Evolutionary conservation across 2,329 filamentous ascomycete species (phyloP), one percentile per base, ranked within the genome.

Genomic region (Aspergillus vadensis): DNA sequence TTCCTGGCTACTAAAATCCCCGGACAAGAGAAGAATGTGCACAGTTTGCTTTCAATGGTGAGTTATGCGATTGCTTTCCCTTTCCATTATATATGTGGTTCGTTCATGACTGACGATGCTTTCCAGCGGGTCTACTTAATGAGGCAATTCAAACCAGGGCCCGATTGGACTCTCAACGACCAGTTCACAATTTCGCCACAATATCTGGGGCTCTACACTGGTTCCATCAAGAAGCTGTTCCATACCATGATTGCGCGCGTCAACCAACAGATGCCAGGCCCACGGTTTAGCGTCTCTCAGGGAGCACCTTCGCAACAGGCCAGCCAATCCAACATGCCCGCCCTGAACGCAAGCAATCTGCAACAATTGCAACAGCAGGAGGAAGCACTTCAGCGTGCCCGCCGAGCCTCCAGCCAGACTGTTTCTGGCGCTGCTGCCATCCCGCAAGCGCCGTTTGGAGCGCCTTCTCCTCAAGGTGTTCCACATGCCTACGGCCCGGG

Each of bases 391-490:
- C 72, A 77, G 56, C 72, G 71, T 44, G 75, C 77, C 41, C 74
- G 71, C 44, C 71, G 75, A 41, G 71, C 69, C 19, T 76, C 78
- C 25, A 75, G 71, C 57, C 77, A 76, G 50, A 73, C 79, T 50
- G 72, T 69, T 17, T 81, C 83, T 50, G 76, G 78, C 48, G 79
- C 82, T 39, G 80, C 82, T 19, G 83, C 80, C 6, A 75, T 79
- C 8, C 75, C 81, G n/a, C 78, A 83, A 43, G 80, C 84, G 30
- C 83, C 83, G 10, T 85, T 85, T 55, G 80, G 81, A 56, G 80
- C 78, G 15, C 78, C 80, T 25, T 84, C 83, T 51, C 85, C 85
- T 15, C 80, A 83, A 57, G 85, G 85, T 23, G 80, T 86, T 59
- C 85, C 86, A 8, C 81, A 82, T 62, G 84, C 83, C 55, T 84